Conservation (phyloP, 2,329 filamentous ascomycete species). For the Dothidotthia symphoricarpi region DNA sequence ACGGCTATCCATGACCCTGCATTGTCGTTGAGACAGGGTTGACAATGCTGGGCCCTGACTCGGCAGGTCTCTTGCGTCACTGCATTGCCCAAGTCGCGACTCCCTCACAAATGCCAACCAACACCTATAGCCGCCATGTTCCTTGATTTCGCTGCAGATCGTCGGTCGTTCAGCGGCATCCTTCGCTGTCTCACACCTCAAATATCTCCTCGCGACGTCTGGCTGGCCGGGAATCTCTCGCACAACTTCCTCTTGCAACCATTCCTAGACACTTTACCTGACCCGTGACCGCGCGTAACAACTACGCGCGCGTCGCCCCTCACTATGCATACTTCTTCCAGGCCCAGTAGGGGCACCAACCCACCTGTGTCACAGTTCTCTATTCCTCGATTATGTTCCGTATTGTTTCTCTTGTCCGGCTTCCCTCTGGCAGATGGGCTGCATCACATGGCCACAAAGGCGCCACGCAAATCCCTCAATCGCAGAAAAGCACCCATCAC, state of each 20-base stretch:
- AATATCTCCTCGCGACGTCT: conserved; percentile 13
- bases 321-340: conserved; percentile 19
- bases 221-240: conserved; percentile 13
- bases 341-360: conserved; percentile 3
- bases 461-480: conserved; percentile 25
- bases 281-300: conserved; percentile 11
- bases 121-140: conserved; percentile 15
- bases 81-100: conserved; percentile 18
- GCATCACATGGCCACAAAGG: conserved; percentile 35
- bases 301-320: conserved; percentile 9
- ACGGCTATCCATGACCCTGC: no score
- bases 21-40: no score
- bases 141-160: conserved; percentile 18
- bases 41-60: conserved; percentile 10
- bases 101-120: conserved; percentile 22
- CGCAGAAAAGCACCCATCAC: conserved; percentile 37
- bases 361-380: conserved; percentile 9
- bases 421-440: conserved; percentile 26
- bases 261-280: conserved; percentile 7
- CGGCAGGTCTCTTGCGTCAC: conserved; percentile 27
- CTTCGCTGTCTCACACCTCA: conserved; percentile 7
- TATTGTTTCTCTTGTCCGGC: conserved; percentile 21
- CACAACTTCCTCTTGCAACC: conserved; percentile 9
- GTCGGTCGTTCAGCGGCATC: conserved; percentile 12
- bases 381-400: conserved; percentile 21